Base-by-base conservation (phyloP, 2,329 filamentous ascomycete genomes). In the Cladophialophora yegresii region DNA sequence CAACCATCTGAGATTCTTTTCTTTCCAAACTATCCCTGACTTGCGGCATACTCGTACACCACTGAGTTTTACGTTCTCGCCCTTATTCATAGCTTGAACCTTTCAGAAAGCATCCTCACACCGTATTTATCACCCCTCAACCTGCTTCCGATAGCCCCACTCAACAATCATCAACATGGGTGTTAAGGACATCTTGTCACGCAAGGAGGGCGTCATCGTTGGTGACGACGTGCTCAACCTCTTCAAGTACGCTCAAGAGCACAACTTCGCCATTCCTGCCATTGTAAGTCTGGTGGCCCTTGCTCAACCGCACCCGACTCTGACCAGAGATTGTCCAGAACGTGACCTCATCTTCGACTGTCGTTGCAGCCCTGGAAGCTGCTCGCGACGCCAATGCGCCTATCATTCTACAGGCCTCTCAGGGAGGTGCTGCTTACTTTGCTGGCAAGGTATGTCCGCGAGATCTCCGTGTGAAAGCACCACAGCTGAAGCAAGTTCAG, bases 351-450 rank as follows among this genome's bases (percentile, higher is more conserved):
- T 96, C 91, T 68, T 96, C 92, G 69, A 92, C 89, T 68, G 89
- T 87, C 69, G 89, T 97, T 71, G 88, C 92, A 73, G 82, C 91
- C 61, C 92, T 99, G 73, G 95, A 99, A 85, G 95, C 95, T 77
- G 95, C 95, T 73, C 89, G 92, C 75, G 93, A 98, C 80, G 84
- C 87, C 77, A 96, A 96, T 80, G 85, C 91, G 67, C 95, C 95
- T 73, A 89, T 97, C 81, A 90, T 97, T 80, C 87, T 98, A 72
- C 95, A 98, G 83, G 85, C 91, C 75, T 96, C 91, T 74, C 91
- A 98, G 81, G 95, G 95, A 76, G 93, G 93, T 81, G 90, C 92
- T 70, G 93, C 92, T 74, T 96, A 89, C 86, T 96, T 96, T 77
- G 91, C 90, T 73, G 92, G 91, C 80, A 93, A 93, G 87, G 86